Conservation (phyloP, 148 eudicot species). For the Fallopia convolvulus region DNA sequence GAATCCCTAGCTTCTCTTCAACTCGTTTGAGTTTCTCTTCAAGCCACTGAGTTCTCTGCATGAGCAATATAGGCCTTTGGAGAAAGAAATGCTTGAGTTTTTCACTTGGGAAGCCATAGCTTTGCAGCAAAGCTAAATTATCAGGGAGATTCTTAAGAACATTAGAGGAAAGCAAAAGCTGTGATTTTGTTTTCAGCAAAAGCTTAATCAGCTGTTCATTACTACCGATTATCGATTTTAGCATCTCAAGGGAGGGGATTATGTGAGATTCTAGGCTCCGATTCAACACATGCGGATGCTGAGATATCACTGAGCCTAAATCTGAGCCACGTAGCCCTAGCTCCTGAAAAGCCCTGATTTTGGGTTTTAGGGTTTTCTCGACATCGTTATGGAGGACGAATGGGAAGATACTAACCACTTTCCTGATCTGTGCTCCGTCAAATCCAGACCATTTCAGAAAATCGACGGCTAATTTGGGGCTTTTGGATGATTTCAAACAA, state of each 20-base stretch:
- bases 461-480: slow-evolving; percentile 14
- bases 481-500: neutral
- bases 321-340: slow-evolving; percentile 17
- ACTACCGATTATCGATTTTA: neutral
- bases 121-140: neutral
- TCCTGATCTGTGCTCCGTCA: slow-evolving; percentile 17
- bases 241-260: slow-evolving; percentile 4
- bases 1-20: neutral
- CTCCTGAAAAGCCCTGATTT: slow-evolving; percentile 14
- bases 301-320: neutral
- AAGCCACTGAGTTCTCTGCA: neutral
- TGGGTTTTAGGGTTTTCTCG: slow-evolving; percentile 27
- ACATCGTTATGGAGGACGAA: slow-evolving; percentile 9
- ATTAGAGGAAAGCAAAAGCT: neutral
- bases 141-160: neutral
- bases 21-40: neutral
- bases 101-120: neutral
- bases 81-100: neutral
- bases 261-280: slow-evolving; percentile 11
- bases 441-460: slow-evolving; percentile 17
- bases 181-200: neutral
- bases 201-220: neutral
- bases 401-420: neutral
- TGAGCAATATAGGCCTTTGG: neutral
- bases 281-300: neutral